Conservation (phyloP, 225 moss, liverwort and hornwort species). For the Ulota crispa region DNA sequence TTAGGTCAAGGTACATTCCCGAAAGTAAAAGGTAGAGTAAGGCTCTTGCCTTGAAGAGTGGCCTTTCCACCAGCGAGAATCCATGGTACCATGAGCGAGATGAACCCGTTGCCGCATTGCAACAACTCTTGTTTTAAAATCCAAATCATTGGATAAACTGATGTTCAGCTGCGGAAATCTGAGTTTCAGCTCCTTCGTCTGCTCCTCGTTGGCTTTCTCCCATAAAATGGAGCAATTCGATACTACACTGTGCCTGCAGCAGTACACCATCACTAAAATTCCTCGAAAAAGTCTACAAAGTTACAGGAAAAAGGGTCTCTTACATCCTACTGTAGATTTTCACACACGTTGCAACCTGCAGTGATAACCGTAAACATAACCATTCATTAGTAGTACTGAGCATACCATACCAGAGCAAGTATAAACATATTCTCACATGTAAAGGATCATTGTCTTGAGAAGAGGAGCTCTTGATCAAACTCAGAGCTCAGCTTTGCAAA, state of each 20-base stretch:
- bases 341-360: not conserved
- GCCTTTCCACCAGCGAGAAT: slow-evolving; percentile 54
- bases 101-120: slow-evolving; percentile 41
- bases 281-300: not conserved
- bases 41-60: slow-evolving; percentile 49
- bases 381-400: not conserved
- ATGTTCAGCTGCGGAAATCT: slow-evolving; percentile 27
- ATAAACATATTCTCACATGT: not conserved
- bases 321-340: not conserved
- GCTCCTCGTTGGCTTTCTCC: slow-evolving; percentile 42
- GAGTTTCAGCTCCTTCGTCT: slow-evolving; percentile 36
- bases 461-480: not conserved
- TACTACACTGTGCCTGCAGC: slow-evolving; percentile 46
- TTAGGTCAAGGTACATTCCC: not conserved
- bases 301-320: not conserved
- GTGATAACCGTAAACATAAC: not conserved
- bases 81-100: slow-evolving; percentile 41
- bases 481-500: not conserved
- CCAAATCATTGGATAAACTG: slow-evolving; percentile 19
- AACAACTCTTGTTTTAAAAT: slow-evolving; percentile 44
- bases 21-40: not conserved
- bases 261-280: not conserved
- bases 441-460: not conserved
- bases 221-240: slow-evolving; percentile 34
- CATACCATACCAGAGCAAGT: not conserved